These are phyloP conservation scores for Musa balbisiana DNA, from an alignment of 202 grass and related monocot genomes.

Conservation along the genomic window DNA sequence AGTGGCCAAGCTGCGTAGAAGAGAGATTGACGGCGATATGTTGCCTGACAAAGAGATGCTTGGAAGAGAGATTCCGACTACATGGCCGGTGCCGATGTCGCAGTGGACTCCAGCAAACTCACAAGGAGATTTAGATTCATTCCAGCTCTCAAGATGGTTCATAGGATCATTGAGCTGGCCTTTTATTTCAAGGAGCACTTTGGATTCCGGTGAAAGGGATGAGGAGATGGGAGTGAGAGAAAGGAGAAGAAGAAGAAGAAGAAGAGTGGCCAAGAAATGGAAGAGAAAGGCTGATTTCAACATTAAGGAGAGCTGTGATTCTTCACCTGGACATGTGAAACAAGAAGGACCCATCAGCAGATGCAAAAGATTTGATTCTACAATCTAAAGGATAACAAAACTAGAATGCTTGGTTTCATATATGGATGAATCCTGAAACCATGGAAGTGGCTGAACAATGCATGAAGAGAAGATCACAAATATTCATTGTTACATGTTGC, in stretches of 20 bases:
- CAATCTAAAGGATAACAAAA: too few relatives aligned
- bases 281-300: conserved; percentile 33
- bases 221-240: conserved; percentile 25
- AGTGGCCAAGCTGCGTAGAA: conserved; percentile 40
- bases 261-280: conserved; percentile 36
- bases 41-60: conserved; percentile 72
- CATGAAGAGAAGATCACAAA: too few relatives aligned
- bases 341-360: too few relatives aligned
- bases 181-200: conserved; percentile 61
- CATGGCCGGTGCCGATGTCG: conserved; percentile 36
- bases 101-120: conserved; percentile 69
- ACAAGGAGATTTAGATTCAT: conserved; percentile 43
- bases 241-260: conserved; percentile 23
- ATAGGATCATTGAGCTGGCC: conserved; percentile 59
- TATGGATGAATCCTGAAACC: too few relatives aligned
- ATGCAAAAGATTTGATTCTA: too few relatives aligned
- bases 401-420: too few relatives aligned
- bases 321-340: too few relatives aligned
- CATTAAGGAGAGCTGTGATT: conserved; percentile 26
- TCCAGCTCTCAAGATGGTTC: conserved; percentile 55
- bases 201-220: conserved; percentile 41
- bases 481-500: too few relatives aligned
- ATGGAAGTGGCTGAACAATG: too few relatives aligned
- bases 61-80: conserved; percentile 56
- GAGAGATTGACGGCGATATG: conserved; percentile 61